These are phyloP conservation scores for Citrullus colocynthis DNA, from an alignment of 306 rosid genomes.

Conservation along the genomic window DNA sequence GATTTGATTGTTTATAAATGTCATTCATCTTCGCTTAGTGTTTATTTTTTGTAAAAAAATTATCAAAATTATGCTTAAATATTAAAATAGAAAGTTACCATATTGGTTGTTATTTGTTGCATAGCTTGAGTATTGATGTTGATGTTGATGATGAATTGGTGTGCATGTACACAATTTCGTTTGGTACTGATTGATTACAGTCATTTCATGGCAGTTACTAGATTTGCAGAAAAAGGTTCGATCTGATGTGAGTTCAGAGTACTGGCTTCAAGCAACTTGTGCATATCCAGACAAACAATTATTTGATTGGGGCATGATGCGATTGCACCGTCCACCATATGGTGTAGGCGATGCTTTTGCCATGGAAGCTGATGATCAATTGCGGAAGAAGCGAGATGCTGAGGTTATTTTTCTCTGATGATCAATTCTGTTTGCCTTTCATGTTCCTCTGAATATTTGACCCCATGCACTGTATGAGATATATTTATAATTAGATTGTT, in stretches of 20 bases:
- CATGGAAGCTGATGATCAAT: slow-evolving; percentile 82
- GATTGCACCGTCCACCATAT: slow-evolving; percentile 69
- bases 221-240: slow-evolving; percentile 83
- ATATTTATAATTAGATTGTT: background rate
- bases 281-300: slow-evolving; percentile 74
- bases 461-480: background rate
- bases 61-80: background rate
- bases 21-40: background rate
- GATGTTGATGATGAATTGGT: slow-evolving; percentile 6
- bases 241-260: slow-evolving; percentile 77
- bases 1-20: background rate
- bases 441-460: background rate
- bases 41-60: background rate
- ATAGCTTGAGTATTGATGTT: slow-evolving; percentile 4
- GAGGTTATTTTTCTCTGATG: slow-evolving; percentile 39
- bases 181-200: slow-evolving; percentile 41
- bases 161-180: slow-evolving; percentile 10
- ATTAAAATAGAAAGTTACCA: background rate
- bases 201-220: slow-evolving; percentile 54
- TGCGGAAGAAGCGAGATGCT: slow-evolving; percentile 77
- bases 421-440: slow-evolving; percentile 1
- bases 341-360: slow-evolving; percentile 98
- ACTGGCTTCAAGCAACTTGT: slow-evolving; percentile 65
- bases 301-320: slow-evolving; percentile 97
- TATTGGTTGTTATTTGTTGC: background rate